Evolutionary conservation across 306 rosid genomes (phyloP).

Genomic region (Datisca glomerata): DNA sequence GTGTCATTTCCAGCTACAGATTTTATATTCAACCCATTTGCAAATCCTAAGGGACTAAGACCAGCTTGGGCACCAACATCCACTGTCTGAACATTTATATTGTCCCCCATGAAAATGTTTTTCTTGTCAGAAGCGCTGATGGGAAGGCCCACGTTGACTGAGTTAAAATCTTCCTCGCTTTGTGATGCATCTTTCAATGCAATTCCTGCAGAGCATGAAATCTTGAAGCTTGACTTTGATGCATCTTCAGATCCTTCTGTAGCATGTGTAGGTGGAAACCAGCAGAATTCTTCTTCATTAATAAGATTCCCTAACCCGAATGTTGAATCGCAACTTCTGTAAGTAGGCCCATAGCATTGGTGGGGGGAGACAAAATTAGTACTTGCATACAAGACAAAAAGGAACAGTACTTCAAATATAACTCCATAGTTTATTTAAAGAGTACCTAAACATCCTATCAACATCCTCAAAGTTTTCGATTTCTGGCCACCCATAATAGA

Average conservation of each 20-base stretch:
- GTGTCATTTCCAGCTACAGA: constrained; percentile 19
- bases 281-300: constrained; percentile 54
- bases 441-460: constrained; percentile 72
- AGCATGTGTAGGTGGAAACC: constrained; percentile 55
- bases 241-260: constrained; percentile 46
- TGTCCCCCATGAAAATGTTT: constrained; percentile 14
- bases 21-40: constrained; percentile 23
- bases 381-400: too few species aligned
- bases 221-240: constrained; percentile 39
- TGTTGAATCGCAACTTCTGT: constrained; percentile 68
- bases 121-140: constrained; percentile 20
- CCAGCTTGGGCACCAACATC: constrained; percentile 21
- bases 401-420: too few species aligned
- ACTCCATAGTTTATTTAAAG: too few species aligned
- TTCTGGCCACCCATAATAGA: constrained; percentile 52
- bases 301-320: constrained; percentile 49
- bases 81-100: constrained; percentile 15
- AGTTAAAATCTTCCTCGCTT: constrained; percentile 22
- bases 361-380: too few species aligned
- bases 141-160: constrained; percentile 19
- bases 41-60: constrained; percentile 22
- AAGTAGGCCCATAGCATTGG: constrained; percentile 8
- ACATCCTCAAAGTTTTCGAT: constrained; percentile 78
- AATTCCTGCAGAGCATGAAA: constrained; percentile 36
- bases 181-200: constrained; percentile 31